Conservation (phyloP, 108 stramenopile genomes). For the Fragilaria radians region DNA sequence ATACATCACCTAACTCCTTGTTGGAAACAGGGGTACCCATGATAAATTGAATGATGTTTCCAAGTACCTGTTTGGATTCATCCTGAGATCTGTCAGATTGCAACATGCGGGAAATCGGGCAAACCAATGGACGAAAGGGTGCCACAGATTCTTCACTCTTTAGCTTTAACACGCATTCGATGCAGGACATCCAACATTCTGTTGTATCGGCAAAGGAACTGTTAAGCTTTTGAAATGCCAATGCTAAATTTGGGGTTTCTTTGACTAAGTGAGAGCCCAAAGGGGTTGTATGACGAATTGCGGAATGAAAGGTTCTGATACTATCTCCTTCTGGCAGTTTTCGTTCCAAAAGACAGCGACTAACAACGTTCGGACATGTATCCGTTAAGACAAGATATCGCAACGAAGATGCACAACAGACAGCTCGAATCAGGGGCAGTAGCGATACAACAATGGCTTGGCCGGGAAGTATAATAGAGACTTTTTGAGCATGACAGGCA, state of each 20-base stretch:
- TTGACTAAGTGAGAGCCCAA: constrained; percentile 7
- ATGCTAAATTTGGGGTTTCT: constrained; percentile 25
- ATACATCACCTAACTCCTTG: constrained; percentile 46
- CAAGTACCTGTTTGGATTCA: constrained; percentile 44
- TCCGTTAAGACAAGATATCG: constrained; percentile 74
- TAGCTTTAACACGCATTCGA: constrained; percentile 62
- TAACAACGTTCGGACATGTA: constrained; percentile 49
- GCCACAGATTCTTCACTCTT: constrained; percentile 65
- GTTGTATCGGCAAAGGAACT: constrained; percentile 47
- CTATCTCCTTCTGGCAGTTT: background rate
- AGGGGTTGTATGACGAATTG: background rate
- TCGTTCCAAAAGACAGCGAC: constrained; percentile 25
- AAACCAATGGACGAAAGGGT: constrained; percentile 69
- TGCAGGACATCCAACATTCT: constrained; percentile 74
- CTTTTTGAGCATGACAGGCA: constrained; percentile 23
- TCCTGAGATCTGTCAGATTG: constrained; percentile 23
- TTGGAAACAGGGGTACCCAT: constrained; percentile 52
- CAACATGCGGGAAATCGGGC: constrained; percentile 53
- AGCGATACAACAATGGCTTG: constrained; percentile 44
- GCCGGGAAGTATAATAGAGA: constrained; percentile 65
- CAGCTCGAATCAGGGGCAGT: constrained; percentile 60
- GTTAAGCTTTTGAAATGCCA: constrained; percentile 42
- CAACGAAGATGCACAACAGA: constrained; percentile 70
- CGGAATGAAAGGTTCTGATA: too few relatives aligned
- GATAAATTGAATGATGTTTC: constrained; percentile 68